Evolutionary conservation across 1,284 basidiomycete genomes (phyloP).

Genomic region (Leccinum solheimii): DNA sequence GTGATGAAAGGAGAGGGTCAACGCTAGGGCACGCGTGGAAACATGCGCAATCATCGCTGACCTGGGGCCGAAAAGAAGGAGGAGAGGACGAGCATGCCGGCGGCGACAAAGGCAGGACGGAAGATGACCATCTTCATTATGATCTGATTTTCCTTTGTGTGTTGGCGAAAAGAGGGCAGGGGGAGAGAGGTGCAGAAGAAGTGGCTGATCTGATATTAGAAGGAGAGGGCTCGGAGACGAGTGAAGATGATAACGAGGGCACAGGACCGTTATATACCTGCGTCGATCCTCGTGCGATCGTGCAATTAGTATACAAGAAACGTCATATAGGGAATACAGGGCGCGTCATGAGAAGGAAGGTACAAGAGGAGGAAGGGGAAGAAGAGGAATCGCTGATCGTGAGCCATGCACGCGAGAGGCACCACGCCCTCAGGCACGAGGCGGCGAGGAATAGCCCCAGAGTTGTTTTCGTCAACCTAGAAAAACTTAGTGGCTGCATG

Average conservation of each 20-base stretch:
- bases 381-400: neutral
- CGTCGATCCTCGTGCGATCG: neutral
- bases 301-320: conserved; percentile 1
- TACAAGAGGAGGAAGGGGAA: neutral
- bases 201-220: neutral
- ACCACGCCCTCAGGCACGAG: neutral
- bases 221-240: neutral
- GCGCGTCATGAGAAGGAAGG: neutral
- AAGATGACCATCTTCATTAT: conserved; percentile 23
- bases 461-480: neutral
- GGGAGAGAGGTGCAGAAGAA: neutral
- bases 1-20: neutral
- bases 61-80: conserved; percentile 15
- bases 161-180: neutral
- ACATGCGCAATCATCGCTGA: neutral
- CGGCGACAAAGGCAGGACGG: conserved; percentile 21
- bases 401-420: neutral
- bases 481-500: neutral
- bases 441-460: neutral
- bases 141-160: neutral
- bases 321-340: conserved; percentile 1
- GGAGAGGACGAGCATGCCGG: neutral
- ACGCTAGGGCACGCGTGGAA: no score
- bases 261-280: neutral
- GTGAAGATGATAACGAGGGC: neutral